Evolutionary conservation across 2,329 filamentous ascomycete genomes (phyloP).

Genomic region (Colletotrichum lupini): DNA sequence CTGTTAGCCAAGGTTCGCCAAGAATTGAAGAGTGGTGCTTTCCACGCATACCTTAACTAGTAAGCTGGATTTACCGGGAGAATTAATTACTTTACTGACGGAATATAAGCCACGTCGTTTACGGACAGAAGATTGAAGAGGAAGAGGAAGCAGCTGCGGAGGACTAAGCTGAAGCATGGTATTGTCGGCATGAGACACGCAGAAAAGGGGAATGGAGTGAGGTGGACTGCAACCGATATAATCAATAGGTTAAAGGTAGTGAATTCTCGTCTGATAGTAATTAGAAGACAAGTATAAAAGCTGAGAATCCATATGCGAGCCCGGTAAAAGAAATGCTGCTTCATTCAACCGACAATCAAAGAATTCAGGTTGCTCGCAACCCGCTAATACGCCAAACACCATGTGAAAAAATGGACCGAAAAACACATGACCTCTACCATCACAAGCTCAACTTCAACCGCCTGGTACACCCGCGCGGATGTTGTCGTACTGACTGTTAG

Average conservation of each 20-base stretch:
- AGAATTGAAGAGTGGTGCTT: slow-evolving; percentile 42
- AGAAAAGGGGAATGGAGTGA: neutral
- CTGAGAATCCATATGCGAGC: neutral
- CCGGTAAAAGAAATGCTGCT: neutral
- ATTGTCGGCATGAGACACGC: too few species aligned
- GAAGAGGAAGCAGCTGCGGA: neutral
- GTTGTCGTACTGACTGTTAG: slow-evolving; percentile 68
- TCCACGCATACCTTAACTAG: slow-evolving; percentile 35
- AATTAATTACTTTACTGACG: neutral
- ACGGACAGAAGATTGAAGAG: slow-evolving; percentile 27
- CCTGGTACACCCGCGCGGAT: slow-evolving; percentile 45
- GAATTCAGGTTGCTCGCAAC: too few species aligned
- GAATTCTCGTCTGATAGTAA: neutral
- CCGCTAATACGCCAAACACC: neutral
- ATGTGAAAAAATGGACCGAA: neutral
- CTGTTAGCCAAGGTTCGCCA: slow-evolving; percentile 43
- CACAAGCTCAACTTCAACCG: neutral
- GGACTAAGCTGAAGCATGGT: neutral
- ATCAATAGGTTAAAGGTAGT: neutral
- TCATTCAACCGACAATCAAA: too few species aligned
- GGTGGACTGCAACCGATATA: neutral
- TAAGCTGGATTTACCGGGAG: neutral
- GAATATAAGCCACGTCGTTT: slow-evolving; percentile 27
- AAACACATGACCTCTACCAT: neutral
- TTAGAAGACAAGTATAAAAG: neutral